phyloP scores from a whole-genome alignment of 257 asterid genomes.

The Sherardia arvensis region DNA sequence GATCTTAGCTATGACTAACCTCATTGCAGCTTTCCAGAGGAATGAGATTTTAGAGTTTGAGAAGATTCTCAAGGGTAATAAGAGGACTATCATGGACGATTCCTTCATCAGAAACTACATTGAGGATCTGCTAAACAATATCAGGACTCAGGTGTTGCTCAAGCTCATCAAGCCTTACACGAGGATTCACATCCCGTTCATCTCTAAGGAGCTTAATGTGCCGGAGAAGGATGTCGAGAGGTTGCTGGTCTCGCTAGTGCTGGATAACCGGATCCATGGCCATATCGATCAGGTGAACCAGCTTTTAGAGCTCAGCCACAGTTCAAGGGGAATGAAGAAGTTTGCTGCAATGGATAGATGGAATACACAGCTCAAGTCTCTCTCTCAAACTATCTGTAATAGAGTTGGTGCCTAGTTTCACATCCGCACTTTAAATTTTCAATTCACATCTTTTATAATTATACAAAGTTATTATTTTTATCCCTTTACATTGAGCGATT shows the following conservation, averaged over 20 bases:
- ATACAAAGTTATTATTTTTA: no score
- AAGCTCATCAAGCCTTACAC: slow-evolving; percentile 98
- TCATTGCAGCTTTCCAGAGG: slow-evolving; percentile 90
- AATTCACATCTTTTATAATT: background rate
- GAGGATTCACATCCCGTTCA: slow-evolving; percentile 86
- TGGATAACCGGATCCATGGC: slow-evolving; percentile 84
- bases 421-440: background rate
- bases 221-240: slow-evolving; percentile 94
- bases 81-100: slow-evolving; percentile 97
- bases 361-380: slow-evolving; percentile 83
- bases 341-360: slow-evolving; percentile 85
- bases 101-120: slow-evolving; percentile 89
- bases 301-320: slow-evolving; percentile 86
- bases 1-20: slow-evolving; percentile 93
- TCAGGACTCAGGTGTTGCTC: slow-evolving; percentile 93
- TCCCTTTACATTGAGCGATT: no score
- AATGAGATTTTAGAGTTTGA: slow-evolving; percentile 94
- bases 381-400: slow-evolving; percentile 67
- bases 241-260: slow-evolving; percentile 75
- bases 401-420: slow-evolving; percentile 33
- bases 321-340: slow-evolving; percentile 91
- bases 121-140: slow-evolving; percentile 93
- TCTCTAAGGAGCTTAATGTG: slow-evolving; percentile 97
- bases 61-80: slow-evolving; percentile 93
- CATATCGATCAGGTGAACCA: slow-evolving; percentile 96